phyloP scores from a whole-genome alignment of 73 alveolate species.

The Tetrahymena borealis region DNA sequence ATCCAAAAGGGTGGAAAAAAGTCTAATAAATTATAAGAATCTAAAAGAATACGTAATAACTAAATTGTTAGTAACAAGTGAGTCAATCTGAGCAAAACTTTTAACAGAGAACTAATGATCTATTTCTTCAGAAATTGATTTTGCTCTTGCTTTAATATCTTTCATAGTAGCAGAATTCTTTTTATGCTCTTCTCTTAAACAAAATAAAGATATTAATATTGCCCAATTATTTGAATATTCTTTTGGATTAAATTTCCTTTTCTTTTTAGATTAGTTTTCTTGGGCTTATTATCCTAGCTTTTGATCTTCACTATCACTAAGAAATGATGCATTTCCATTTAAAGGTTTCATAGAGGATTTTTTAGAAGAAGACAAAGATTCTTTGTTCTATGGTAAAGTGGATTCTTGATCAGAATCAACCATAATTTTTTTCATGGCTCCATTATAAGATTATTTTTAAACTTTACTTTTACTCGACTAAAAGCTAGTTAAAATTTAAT shows the following conservation, averaged over 20 bases:
- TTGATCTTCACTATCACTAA: not conserved
- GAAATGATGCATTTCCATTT: not conserved
- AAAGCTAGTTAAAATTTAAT: not conserved
- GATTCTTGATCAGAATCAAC: not conserved
- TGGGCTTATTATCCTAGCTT: not conserved
- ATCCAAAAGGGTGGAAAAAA: too few relatives aligned
- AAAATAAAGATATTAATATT: not conserved
- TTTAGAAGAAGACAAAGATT: not conserved
- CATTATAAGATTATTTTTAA: not conserved
- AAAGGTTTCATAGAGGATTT: not conserved
- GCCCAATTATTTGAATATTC: not conserved
- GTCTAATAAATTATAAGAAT: too few relatives aligned
- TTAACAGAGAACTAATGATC: not conserved
- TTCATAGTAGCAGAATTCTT: not conserved
- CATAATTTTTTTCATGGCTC: not conserved
- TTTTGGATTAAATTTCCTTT: not conserved
- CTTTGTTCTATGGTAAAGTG: not conserved
- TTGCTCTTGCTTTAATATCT: not conserved
- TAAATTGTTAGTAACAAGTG: not conserved
- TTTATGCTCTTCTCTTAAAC: not conserved
- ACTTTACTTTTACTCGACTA: not conserved
- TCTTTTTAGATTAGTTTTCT: not conserved
- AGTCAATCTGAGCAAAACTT: not conserved
- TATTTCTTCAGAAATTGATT: not conserved
- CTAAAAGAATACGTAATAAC: not conserved